Conservation (phyloP, 2,329 filamentous ascomycete genomes). For the Venturia nashicola region DNA sequence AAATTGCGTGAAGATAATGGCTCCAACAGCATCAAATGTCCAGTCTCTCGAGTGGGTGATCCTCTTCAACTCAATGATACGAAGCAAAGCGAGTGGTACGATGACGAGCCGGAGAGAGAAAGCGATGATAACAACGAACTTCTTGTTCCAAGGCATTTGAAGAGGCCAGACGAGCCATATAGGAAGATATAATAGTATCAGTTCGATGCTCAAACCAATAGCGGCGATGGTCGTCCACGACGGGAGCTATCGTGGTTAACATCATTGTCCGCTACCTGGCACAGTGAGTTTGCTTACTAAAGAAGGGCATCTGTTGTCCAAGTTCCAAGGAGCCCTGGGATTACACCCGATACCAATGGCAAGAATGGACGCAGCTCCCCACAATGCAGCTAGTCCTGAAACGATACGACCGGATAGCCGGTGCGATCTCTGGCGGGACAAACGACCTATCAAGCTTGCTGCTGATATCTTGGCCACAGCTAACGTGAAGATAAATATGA, state of each 20-base stretch:
- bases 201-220: constrained; percentile 16
- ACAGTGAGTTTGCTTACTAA: constrained; percentile 5
- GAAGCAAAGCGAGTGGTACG: not conserved
- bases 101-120: constrained; percentile 17
- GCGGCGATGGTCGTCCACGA: constrained; percentile 13
- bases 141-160: constrained; percentile 17
- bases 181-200: constrained; percentile 16
- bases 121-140: constrained; percentile 18
- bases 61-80: not conserved
- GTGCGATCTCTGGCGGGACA: constrained; percentile 11
- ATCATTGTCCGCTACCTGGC: not conserved
- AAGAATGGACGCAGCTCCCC: constrained; percentile 13
- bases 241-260: constrained; percentile 8
- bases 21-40: not conserved
- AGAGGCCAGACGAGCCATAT: constrained; percentile 17
- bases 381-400: constrained; percentile 9
- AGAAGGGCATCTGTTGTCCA: constrained; percentile 6
- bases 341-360: constrained; percentile 12
- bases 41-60: not conserved
- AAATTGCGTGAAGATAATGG: not conserved
- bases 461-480: constrained; percentile 13
- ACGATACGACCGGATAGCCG: constrained; percentile 11
- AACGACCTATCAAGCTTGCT: constrained; percentile 13
- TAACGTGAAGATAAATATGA: constrained; percentile 14
- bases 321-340: constrained; percentile 5